Conservation (phyloP, 202 grass and related monocot species). For the Zoysia matrella region DNA sequence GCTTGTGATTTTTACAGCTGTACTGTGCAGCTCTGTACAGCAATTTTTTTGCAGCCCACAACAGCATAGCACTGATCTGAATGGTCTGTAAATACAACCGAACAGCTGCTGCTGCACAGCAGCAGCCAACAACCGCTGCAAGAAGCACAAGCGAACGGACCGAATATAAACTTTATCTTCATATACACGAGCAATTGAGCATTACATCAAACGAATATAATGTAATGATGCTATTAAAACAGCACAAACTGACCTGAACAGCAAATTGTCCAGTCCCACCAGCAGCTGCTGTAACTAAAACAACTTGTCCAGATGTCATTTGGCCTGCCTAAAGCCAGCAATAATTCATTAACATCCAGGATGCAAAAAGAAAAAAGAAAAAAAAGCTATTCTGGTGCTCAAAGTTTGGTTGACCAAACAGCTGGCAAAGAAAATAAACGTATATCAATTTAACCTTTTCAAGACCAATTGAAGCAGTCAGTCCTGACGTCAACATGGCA, state of each 20-base stretch:
- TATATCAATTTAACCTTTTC: constrained; percentile 69
- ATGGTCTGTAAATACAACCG: too few species aligned
- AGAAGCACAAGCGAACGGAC: too few species aligned
- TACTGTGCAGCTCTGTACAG: too few species aligned
- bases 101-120: too few species aligned
- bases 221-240: constrained; percentile 16
- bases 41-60: too few species aligned
- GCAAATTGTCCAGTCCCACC: constrained; percentile 98
- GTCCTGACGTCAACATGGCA: constrained; percentile 95
- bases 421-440: constrained; percentile 8
- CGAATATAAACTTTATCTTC: not conserved
- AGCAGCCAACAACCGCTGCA: too few species aligned
- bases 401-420: constrained; percentile 32
- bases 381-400: constrained; percentile 4
- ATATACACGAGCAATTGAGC: constrained; percentile 13
- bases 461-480: constrained; percentile 98
- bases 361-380: not conserved
- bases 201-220: constrained; percentile 29
- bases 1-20: too few species aligned
- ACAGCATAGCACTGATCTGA: too few species aligned
- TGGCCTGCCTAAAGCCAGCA: constrained; percentile 71
- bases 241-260: constrained; percentile 71
- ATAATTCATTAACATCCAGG: constrained; percentile 30
- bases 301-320: constrained; percentile 81
- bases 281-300: constrained; percentile 94